Base-by-base conservation (phyloP, 805 yeast genomes). In the Pichia rugopelliculosa region DNA sequence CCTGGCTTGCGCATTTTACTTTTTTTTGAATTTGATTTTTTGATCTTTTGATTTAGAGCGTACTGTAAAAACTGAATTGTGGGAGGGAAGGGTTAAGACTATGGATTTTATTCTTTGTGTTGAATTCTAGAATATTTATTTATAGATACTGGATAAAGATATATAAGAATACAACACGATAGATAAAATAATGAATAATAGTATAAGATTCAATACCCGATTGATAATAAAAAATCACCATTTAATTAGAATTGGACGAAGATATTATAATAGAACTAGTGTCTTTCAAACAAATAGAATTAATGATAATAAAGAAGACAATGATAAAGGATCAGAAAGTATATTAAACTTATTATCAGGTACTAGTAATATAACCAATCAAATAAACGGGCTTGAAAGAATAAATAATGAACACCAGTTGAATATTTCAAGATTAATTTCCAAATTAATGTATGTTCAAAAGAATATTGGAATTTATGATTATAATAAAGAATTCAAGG, bases 1-100 rank as follows among this genome's bases (percentile, higher is more conserved):
- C 59, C 59, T 56, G 59, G 59, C 55, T 56, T 51, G 58, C 58
- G 59, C 59, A 55, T 9, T 27, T 41, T 18, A 38, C 21, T 30
- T 33, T 23, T 41, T 41, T 41, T 20, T 27, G 37, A 11, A 13
- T n/a, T 18, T 17, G 10, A 25, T 39, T 25, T 20, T 27, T n/a
- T 27, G 17, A 26, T 8, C 15, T n/a, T 23, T 30, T 15, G 9
- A 10, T 15, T 15, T 12, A 30, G n/a, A n/a, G n/a, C n/a, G n/a
- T n/a, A n/a, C n/a, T n/a, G n/a, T n/a, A n/a, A n/a, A n/a, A n/a
- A n/a, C n/a, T n/a, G n/a, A n/a, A n/a, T n/a, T n/a, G n/a, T n/a
- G n/a, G n/a, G n/a, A 30, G 36, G n/a, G 36, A 30, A 25, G 7
- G 27, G 11, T 25, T 25, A 8, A 33, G 4, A 26, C 12, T 26